Base-by-base conservation (phyloP, 2,329 filamentous ascomycete species). In the Aureobasidium namibiae region DNA sequence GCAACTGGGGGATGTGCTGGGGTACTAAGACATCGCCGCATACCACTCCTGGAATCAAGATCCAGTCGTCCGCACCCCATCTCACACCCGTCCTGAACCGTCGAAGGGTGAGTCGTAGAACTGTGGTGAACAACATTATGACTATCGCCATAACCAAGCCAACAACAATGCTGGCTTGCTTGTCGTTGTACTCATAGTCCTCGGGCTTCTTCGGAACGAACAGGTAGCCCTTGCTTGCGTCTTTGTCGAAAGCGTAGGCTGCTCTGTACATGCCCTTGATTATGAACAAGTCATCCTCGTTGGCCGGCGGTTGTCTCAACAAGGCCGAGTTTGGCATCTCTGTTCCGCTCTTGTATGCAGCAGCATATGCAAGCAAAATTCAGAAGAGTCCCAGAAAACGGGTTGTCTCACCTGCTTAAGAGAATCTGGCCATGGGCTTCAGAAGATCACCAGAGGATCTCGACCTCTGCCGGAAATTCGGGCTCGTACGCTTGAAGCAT, bases 261-360 rank as follows among this genome's bases (percentile, higher is more conserved):
- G 53, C 41, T 46, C 53, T 44, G 10, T 56, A 56, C 53, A 56
- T 56, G 26, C 53, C 53, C 53, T 46, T 45, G 31, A 56, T 46
- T 16, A 46, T 56, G 21, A 31, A 56, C 18, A 42, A 45, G 33
- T 56, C 53, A 16, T 56, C 38, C 13, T 54, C 39, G 21, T 7
- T 46, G 14, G 26, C 24, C 23, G 42, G 42, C 5, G 53, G 53
- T 24, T 46, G 26, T 5, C 53, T 41, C 7, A 56, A 21, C 26
- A 34, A 46, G 18, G 53, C 53, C 31, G 53, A 56, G 29, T 18
- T 14, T 10, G 41, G 34, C 53, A 56, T 56, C 8, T 13, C 18
- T 36, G 23, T n/a, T 42, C 6, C 18, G 4, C 2, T 23, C 16
- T 10, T 9, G 14, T 29, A 9, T 29, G 34, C 34, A 52, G 14